phyloP scores from a whole-genome alignment of 106 monocot genomes.

The Posidonia australis region DNA sequence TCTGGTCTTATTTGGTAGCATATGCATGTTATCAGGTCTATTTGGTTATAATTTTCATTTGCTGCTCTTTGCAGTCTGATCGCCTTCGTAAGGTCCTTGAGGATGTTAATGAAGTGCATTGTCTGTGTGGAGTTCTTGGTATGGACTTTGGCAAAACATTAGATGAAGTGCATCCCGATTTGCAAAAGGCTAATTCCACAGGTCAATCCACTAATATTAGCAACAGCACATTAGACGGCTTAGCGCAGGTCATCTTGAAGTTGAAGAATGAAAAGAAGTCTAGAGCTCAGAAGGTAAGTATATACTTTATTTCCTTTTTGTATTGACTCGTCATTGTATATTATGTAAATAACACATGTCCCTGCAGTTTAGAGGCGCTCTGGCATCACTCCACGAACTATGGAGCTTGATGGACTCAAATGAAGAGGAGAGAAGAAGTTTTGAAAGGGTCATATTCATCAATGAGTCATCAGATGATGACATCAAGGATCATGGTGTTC shows the following conservation, averaged over 20 bases:
- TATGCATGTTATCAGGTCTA: background rate
- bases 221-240: constrained; percentile 53
- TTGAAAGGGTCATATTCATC: constrained; percentile 38
- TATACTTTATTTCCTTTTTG: background rate
- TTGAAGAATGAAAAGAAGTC: constrained; percentile 56
- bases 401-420: constrained; percentile 86
- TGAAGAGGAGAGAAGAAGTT: constrained; percentile 49
- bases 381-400: constrained; percentile 45
- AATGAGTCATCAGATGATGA: constrained; percentile 36
- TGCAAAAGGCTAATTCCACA: constrained; percentile 32
- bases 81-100: constrained; percentile 63
- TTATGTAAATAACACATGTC: background rate
- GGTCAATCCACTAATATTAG: constrained; percentile 54
- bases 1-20: too few species aligned
- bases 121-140: constrained; percentile 66
- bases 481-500: constrained; percentile 35
- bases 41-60: background rate
- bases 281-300: constrained; percentile 49
- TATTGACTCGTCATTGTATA: background rate
- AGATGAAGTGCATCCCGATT: constrained; percentile 75
- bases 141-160: constrained; percentile 67
- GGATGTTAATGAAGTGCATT: constrained; percentile 67
- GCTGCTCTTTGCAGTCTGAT: constrained; percentile 36
- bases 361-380: constrained; percentile 50
- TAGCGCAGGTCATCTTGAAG: constrained; percentile 41